Conservation (phyloP, 2,329 filamentous ascomycete genomes). For the Penicillium sp. region DNA sequence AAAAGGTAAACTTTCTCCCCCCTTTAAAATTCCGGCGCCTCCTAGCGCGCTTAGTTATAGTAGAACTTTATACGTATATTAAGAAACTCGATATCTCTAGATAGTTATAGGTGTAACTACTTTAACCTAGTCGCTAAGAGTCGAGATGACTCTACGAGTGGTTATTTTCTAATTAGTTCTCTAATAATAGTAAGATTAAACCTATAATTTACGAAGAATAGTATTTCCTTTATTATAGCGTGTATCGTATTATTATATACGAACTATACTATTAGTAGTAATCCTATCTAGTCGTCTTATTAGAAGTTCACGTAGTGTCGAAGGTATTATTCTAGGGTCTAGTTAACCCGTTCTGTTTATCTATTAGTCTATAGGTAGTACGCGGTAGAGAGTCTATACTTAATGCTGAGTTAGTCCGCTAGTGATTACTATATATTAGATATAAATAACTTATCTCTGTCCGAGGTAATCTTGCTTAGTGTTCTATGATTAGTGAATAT, state of each 20-base stretch:
- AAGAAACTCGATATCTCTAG: too few species aligned
- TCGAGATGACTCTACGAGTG: neutral
- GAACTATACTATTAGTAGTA: neutral
- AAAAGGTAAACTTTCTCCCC: too few species aligned
- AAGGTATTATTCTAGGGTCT: neutral
- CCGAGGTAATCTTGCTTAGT: neutral
- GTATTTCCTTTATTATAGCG: neutral
- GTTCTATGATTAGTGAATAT: neutral
- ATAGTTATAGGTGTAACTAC: neutral
- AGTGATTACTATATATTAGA: neutral
- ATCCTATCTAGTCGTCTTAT: neutral
- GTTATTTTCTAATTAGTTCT: neutral
- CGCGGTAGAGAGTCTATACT: neutral
- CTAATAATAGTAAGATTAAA: neutral
- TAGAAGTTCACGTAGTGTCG: neutral
- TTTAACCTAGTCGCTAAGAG: neutral
- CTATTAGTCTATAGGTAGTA: neutral
- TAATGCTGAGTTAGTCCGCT: too few species aligned
- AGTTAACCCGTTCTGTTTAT: neutral
- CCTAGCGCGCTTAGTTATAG: too few species aligned
- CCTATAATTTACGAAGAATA: constrained; percentile 2
- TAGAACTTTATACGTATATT: too few species aligned
- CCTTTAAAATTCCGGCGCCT: too few species aligned
- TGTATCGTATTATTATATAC: neutral
- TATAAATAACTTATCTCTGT: neutral